These are phyloP conservation scores for Apiospora phragmitis DNA, from an alignment of 2,329 filamentous ascomycete species.

Conservation along the genomic window DNA sequence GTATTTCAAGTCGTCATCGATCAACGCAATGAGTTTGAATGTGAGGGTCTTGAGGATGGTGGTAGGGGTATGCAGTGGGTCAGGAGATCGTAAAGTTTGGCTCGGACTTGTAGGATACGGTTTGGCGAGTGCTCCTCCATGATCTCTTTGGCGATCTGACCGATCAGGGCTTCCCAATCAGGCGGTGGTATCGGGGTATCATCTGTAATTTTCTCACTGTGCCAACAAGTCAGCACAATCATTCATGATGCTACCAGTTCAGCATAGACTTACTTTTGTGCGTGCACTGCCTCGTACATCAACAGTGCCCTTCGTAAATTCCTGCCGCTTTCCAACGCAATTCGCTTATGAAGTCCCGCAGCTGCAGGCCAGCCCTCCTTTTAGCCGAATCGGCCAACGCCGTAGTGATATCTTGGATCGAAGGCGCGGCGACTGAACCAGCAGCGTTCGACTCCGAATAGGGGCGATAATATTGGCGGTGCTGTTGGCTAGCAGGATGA, in stretches of 20 bases:
- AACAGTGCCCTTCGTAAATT: constrained; percentile 88
- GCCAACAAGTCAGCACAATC: constrained; percentile 20
- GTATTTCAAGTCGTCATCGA: constrained; percentile 86
- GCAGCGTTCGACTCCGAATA: constrained; percentile 85
- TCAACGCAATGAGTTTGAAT: constrained; percentile 84
- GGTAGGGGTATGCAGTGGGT: constrained; percentile 97
- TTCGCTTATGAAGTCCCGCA: constrained; percentile 74
- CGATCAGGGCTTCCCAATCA: constrained; percentile 93
- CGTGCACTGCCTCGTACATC: constrained; percentile 97
- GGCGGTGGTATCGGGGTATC: constrained; percentile 88
- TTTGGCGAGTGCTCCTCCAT: constrained; percentile 90
- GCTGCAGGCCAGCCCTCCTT: constrained; percentile 83
- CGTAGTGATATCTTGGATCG: constrained; percentile 77
- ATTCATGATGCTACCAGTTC: constrained; percentile 25
- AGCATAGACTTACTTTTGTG: constrained; percentile 74
- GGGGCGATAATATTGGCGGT: constrained; percentile 99
- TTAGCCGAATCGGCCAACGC: constrained; percentile 71
- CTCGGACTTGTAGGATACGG: constrained; percentile 81
- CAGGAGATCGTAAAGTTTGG: constrained; percentile 94
- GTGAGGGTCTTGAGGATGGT: constrained; percentile 93
- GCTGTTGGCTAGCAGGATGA: constrained; percentile 92
- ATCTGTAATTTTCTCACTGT: constrained; percentile 86
- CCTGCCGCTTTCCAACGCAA: constrained; percentile 86
- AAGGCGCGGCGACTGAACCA: constrained; percentile 89
- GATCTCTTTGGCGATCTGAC: constrained; percentile 88